A percentile compares a stretch with the other conserved stretches of the same genome.
These are phyloP conservation scores for Eimeria zaria DNA, from an alignment of 169 alveolate genomes.

Conservation along the genomic window DNA sequence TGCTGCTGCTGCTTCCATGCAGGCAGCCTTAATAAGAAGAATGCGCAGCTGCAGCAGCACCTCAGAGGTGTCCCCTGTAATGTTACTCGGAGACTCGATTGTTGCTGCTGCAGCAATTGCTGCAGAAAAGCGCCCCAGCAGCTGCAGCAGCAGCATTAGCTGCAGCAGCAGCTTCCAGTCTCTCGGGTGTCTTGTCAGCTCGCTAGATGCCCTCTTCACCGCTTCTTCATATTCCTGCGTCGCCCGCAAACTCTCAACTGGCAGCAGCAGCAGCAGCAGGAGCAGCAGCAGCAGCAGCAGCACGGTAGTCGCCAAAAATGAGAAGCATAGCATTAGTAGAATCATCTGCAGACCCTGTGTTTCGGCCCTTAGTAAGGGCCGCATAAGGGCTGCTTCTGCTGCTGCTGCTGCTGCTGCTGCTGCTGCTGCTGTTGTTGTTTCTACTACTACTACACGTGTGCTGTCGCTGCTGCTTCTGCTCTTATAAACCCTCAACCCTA, in stretches of 20 bases:
- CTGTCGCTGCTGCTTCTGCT: neutral
- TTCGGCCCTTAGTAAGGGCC: no score
- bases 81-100: neutral
- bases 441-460: neutral
- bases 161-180: conserved; percentile 42
- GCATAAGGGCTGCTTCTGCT: no score
- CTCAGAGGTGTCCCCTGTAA: neutral
- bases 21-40: neutral
- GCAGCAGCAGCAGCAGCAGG: neutral
- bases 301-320: no score
- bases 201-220: neutral
- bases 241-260: conserved; percentile 34
- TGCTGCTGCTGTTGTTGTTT: neutral
- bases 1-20: neutral
- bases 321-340: no score
- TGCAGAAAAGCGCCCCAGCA: neutral
- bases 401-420: neutral
- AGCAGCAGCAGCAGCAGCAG: neutral
- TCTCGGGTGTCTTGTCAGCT: neutral
- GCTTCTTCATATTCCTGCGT: neutral
- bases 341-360: no score
- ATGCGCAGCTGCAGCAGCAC: conserved; percentile 1
- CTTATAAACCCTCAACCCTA: neutral
- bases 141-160: conserved; percentile 39
- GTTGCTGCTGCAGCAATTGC: conserved; percentile 8